Conservation (phyloP, 2,329 filamentous ascomycete genomes). For the Xylariaceae sp. region DNA sequence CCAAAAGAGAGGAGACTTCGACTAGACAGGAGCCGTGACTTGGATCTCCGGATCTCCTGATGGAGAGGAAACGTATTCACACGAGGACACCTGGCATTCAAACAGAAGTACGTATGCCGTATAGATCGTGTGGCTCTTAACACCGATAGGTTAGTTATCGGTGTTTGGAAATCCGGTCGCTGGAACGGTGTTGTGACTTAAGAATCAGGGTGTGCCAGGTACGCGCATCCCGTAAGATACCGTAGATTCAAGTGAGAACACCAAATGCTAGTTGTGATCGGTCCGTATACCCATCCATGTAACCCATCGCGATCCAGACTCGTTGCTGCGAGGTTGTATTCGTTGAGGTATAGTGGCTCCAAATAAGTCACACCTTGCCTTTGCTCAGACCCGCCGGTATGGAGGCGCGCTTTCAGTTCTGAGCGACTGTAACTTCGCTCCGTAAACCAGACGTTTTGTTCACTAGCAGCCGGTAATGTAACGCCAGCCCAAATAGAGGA, state of each 20-base stretch:
- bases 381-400: background rate
- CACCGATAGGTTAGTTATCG: slow-evolving; percentile 10
- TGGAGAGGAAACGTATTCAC: background rate
- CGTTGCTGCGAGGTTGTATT: background rate
- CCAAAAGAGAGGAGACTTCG: slow-evolving; percentile 1
- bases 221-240: background rate
- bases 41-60: background rate
- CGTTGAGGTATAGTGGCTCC: background rate
- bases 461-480: background rate
- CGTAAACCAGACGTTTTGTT: background rate
- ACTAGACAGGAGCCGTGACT: slow-evolving; percentile 3
- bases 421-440: background rate
- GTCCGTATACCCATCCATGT: background rate
- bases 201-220: slow-evolving; percentile 5
- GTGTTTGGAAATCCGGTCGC: slow-evolving; percentile 15
- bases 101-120: background rate
- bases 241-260: background rate
- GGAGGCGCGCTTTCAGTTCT: background rate
- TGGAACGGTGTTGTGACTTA: slow-evolving; percentile 14
- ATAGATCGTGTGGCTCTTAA: slow-evolving; percentile 10
- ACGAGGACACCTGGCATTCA: background rate
- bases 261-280: background rate
- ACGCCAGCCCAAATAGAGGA: background rate
- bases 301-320: background rate
- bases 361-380: background rate